Evolutionary conservation across 2,329 filamentous ascomycete genomes (phyloP).

Genomic region (Fusarium fujikuroi): DNA sequence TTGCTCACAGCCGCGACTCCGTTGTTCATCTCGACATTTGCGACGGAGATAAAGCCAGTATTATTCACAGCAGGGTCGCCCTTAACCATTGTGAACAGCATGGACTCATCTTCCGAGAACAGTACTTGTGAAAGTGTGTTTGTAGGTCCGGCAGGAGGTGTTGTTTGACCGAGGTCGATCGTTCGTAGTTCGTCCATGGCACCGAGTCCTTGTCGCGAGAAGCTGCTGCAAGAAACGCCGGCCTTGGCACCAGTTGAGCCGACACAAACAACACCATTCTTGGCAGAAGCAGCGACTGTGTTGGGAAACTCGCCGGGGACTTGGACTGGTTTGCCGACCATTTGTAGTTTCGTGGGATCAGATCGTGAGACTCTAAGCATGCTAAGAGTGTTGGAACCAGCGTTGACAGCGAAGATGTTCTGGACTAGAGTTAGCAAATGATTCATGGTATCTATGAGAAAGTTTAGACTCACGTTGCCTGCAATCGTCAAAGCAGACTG

Average conservation of each 20-base stretch:
- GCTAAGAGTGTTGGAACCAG: constrained; percentile 62
- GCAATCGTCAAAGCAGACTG: constrained; percentile 62
- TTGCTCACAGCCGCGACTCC: constrained; percentile 29
- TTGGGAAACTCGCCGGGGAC: constrained; percentile 64
- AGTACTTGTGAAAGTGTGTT: constrained; percentile 71
- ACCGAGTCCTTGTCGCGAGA: constrained; percentile 52
- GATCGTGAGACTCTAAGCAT: constrained; percentile 58
- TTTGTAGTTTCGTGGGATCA: constrained; percentile 57
- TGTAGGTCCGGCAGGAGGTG: constrained; percentile 65
- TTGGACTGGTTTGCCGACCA: constrained; percentile 55
- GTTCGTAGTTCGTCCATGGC: constrained; percentile 57
- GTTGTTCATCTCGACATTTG: constrained; percentile 51
- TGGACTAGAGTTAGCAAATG: constrained; percentile 32
- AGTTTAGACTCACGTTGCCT: constrained; percentile 55
- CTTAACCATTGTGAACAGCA: constrained; percentile 68
- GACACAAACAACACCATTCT: constrained; percentile 58
- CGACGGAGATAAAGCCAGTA: constrained; percentile 65
- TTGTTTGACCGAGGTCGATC: constrained; percentile 65
- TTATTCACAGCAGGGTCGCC: constrained; percentile 65
- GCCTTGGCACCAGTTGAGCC: constrained; percentile 56
- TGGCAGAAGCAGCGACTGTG: constrained; percentile 60
- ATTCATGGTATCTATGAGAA: accelerated
- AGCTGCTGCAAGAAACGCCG: constrained; percentile 58
- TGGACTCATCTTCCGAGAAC: constrained; percentile 65
- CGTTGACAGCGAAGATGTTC: constrained; percentile 64